Evolutionary conservation across 2,329 filamentous ascomycete species (phyloP).

Genomic region (Fusarium albidum): DNA sequence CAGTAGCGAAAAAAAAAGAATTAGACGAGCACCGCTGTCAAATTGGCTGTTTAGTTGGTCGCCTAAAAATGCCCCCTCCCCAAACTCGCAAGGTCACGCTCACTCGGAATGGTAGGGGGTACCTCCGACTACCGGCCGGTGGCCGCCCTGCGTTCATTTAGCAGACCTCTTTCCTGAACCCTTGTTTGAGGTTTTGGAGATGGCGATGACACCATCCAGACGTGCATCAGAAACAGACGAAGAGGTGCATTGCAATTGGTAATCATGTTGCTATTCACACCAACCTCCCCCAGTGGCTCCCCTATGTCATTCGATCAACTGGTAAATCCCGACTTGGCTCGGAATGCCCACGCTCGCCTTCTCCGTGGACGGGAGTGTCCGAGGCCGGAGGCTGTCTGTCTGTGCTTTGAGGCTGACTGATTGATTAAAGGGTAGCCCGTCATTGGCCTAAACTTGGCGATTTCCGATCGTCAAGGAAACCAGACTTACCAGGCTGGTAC

Average conservation of each 20-base stretch:
- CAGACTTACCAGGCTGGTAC: no score
- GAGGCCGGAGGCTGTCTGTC: conserved; percentile 21
- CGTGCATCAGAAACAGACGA: conserved; percentile 17
- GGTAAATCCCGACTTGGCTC: background rate
- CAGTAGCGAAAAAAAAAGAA: conserved; percentile 20
- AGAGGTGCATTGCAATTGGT: conserved; percentile 22
- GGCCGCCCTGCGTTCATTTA: conserved; percentile 22
- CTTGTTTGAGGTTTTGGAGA: conserved; percentile 4
- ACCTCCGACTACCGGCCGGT: conserved; percentile 42
- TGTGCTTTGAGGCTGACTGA: conserved; percentile 29
- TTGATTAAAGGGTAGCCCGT: conserved; percentile 35
- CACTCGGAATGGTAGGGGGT: conserved; percentile 11
- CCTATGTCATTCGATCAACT: conserved; percentile 1
- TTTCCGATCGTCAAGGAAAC: background rate
- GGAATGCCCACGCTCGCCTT: conserved; percentile 20
- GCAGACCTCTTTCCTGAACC: background rate
- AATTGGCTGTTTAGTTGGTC: background rate
- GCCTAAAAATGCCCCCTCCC: conserved; percentile 24
- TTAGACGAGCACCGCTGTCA: conserved; percentile 21
- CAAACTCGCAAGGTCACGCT: conserved; percentile 5
- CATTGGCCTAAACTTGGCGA: conserved; percentile 24
- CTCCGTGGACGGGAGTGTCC: conserved; percentile 28
- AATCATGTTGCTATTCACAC: conserved; percentile 9
- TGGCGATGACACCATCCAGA: conserved; percentile 31
- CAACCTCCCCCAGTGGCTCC: conserved; percentile 4